Evolutionary conservation across 2,329 filamentous ascomycete genomes (phyloP).

Genomic region (Fusarium lateritium): DNA sequence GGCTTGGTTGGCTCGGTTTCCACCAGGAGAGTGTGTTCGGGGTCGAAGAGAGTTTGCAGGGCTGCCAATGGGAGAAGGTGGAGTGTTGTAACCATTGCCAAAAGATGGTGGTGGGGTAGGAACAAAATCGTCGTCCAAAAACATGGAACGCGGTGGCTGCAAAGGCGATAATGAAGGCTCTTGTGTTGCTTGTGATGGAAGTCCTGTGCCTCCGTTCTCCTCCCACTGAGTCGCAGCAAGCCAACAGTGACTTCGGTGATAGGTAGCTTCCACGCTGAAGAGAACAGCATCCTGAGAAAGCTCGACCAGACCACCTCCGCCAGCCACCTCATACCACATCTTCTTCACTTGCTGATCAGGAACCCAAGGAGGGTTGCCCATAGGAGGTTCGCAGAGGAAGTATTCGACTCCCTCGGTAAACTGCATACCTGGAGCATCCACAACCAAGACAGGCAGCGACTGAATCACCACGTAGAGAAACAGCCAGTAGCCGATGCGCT

Average conservation of each 20-base stretch:
- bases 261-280: conserved; percentile 73
- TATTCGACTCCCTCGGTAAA: conserved; percentile 83
- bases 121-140: conserved; percentile 51
- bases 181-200: conserved; percentile 38
- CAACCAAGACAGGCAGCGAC: conserved; percentile 81
- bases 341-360: conserved; percentile 74
- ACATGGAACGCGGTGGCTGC: conserved; percentile 56
- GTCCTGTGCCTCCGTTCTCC: conserved; percentile 49
- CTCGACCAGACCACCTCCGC: conserved; percentile 70
- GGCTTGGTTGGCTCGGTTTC: conserved; percentile 53
- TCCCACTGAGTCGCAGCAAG: conserved; percentile 67
- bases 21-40: conserved; percentile 58
- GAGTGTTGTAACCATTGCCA: conserved; percentile 46
- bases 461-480: conserved; percentile 86
- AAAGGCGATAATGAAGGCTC: conserved; percentile 58
- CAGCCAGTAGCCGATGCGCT: conserved; percentile 83
- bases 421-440: conserved; percentile 79
- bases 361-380: conserved; percentile 81
- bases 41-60: conserved; percentile 55
- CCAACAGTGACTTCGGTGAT: conserved; percentile 72
- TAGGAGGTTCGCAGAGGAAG: conserved; percentile 83
- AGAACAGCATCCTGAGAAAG: conserved; percentile 72
- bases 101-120: conserved; percentile 41
- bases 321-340: conserved; percentile 83
- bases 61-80: conserved; percentile 48